phyloP scores from a whole-genome alignment of 306 rosid species.

The Spatholobus suberectus region DNA sequence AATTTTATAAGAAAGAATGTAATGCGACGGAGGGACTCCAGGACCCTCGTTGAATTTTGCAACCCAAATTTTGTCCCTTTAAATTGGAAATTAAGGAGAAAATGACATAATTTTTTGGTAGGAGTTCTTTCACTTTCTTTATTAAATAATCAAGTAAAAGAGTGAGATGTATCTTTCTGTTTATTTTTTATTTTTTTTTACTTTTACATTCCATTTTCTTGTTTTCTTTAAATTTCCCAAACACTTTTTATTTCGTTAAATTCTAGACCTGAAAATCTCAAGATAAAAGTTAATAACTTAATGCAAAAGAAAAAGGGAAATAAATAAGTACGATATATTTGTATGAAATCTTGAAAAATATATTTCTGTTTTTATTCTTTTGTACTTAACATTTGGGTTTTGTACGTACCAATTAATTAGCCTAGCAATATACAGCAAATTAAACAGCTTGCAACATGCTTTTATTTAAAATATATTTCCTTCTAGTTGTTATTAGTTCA shows the following conservation, averaged over 20 bases:
- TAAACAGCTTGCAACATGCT: conserved; percentile 31
- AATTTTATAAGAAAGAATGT: background rate
- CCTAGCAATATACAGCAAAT: conserved; percentile 32
- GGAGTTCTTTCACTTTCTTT: conserved; percentile 7
- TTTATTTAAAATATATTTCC: background rate
- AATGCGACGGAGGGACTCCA: background rate
- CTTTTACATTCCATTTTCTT: background rate
- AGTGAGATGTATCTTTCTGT: background rate
- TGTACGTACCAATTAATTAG: conserved; percentile 17
- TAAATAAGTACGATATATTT: background rate
- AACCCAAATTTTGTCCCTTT: conserved; percentile 13
- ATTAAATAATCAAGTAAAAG: background rate
- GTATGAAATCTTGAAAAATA: background rate
- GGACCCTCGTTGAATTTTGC: conserved; percentile 12
- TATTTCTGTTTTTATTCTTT: background rate
- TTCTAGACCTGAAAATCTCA: background rate
- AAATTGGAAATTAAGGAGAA: conserved; percentile 7
- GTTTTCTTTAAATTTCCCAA: background rate
- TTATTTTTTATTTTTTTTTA: background rate
- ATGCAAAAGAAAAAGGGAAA: background rate
- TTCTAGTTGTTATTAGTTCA: conserved; percentile 15
- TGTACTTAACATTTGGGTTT: background rate
- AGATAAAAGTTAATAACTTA: too few species aligned
- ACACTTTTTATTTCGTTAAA: background rate
- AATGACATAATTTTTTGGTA: conserved; percentile 6